These are phyloP conservation scores for Hemisphaericaspora nanyangensis DNA, from an alignment of 805 yeast species.

Conservation along the genomic window DNA sequence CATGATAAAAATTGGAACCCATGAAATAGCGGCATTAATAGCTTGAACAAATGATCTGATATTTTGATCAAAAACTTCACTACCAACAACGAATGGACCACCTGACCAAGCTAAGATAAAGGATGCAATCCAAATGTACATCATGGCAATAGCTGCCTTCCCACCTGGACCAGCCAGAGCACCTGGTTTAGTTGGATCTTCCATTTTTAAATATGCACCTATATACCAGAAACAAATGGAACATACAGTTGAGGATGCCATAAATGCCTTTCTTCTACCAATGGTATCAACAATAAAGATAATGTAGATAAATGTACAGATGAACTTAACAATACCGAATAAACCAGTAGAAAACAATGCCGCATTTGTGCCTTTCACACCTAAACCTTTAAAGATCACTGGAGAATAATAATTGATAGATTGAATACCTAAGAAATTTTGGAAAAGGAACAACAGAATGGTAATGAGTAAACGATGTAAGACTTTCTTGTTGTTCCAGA, in stretches of 20 bases:
- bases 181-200: constrained; percentile 31
- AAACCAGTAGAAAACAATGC: constrained; percentile 37
- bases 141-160: constrained; percentile 35
- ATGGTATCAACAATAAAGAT: constrained; percentile 32
- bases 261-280: constrained; percentile 34
- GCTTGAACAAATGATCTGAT: constrained; percentile 38
- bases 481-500: constrained; percentile 21
- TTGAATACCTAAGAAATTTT: constrained; percentile 39
- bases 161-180: constrained; percentile 35
- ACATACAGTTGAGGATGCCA: constrained; percentile 31
- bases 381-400: constrained; percentile 29
- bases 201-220: constrained; percentile 32
- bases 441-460: constrained; percentile 30
- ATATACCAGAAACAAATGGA: constrained; percentile 37
- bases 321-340: constrained; percentile 37
- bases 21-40: constrained; percentile 36
- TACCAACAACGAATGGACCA: constrained; percentile 38
- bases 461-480: constrained; percentile 29
- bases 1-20: constrained; percentile 39
- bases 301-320: constrained; percentile 31
- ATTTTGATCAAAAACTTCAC: constrained; percentile 38
- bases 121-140: constrained; percentile 41
- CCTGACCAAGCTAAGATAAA: constrained; percentile 40
- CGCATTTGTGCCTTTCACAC: constrained; percentile 35
- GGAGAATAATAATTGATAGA: constrained; percentile 39